A percentile compares a stretch with the other conserved stretches of the same genome.
Evolutionary conservation across 176 grass and related monocot species (phyloP).

Genomic region (Carex myosuroides): DNA sequence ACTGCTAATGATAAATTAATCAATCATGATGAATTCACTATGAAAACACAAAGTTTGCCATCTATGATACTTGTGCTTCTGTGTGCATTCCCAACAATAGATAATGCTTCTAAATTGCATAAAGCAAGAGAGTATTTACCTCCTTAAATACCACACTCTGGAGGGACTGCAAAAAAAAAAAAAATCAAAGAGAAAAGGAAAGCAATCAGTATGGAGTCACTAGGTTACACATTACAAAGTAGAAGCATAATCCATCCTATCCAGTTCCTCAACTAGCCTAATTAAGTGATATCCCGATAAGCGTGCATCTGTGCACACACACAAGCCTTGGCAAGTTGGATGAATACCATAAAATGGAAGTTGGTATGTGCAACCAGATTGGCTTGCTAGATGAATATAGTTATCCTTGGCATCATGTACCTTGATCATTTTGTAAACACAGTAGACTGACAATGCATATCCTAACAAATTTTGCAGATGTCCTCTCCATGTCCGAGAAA

Average conservation of each 20-base stretch:
- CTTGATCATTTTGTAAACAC: constrained; percentile 99
- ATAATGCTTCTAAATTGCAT: neutral
- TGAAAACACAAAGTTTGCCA: neutral
- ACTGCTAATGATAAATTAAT: neutral
- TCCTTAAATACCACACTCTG: constrained; percentile 99
- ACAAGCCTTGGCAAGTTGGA: neutral
- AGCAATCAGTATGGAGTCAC: constrained; percentile 8
- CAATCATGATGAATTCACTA: neutral
- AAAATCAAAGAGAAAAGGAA: neutral
- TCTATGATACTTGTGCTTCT: neutral
- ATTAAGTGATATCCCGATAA: neutral
- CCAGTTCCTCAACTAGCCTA: neutral
- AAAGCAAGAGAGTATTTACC: constrained; percentile 30
- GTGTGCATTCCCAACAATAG: neutral
- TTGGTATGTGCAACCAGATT: neutral
- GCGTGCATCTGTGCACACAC: neutral
- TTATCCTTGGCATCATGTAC: constrained; percentile 31
- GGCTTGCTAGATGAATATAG: neutral
- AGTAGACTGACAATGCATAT: constrained; percentile 92
- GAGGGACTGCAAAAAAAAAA: constrained; percentile 74
- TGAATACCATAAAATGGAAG: neutral
- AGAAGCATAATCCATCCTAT: constrained; percentile 12
- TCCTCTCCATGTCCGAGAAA: constrained; percentile 94
- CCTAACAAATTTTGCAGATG: constrained; percentile 98
- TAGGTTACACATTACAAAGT: neutral